phyloP scores from a whole-genome alignment of 2,329 filamentous ascomycete genomes.

The Ceratocystis ficicola region DNA sequence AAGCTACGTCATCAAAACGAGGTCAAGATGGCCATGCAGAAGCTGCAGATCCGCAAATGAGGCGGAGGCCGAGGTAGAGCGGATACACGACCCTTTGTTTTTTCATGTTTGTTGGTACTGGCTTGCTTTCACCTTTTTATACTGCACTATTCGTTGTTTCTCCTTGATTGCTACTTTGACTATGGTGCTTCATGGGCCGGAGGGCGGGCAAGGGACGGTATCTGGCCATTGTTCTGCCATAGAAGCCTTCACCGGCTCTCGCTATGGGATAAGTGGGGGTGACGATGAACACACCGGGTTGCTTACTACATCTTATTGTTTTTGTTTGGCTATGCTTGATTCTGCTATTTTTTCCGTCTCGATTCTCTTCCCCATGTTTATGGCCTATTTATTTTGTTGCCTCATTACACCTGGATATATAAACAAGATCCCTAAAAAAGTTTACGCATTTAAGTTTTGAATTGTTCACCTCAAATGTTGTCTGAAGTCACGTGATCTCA shows the following conservation, averaged over 20 bases:
- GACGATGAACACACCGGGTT: no score
- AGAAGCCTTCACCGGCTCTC: no score
- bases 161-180: not conserved
- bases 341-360: not conserved
- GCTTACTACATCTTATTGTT: no score
- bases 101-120: not conserved
- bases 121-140: not conserved
- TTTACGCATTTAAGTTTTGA: not conserved
- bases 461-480: not conserved
- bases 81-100: not conserved
- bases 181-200: not conserved
- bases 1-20: constrained; percentile 64
- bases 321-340: not conserved
- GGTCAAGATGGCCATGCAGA: constrained; percentile 44
- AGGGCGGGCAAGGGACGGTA: no score
- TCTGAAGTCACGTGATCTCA: not conserved
- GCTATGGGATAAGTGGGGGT: no score
- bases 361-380: not conserved
- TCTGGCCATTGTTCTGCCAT: no score
- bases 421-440: not conserved
- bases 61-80: not conserved
- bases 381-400: constrained; percentile 4
- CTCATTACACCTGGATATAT: constrained; percentile 7
- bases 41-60: constrained; percentile 22
- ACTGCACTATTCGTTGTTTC: not conserved